phyloP scores from a whole-genome alignment of 768 basidiomycete species.

The Termitomyces sp. region DNA sequence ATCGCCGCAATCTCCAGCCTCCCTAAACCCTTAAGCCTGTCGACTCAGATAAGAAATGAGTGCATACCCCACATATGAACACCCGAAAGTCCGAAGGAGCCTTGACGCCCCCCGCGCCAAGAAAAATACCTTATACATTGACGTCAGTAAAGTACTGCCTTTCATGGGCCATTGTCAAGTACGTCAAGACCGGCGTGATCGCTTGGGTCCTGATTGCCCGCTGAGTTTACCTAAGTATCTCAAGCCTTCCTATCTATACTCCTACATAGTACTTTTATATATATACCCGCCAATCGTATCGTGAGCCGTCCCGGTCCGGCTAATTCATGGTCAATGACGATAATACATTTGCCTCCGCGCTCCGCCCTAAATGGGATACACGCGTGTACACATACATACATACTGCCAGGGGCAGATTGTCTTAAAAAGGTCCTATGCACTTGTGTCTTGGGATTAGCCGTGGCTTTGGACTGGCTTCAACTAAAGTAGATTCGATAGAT shows the following conservation, averaged over 20 bases:
- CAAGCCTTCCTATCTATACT: background rate
- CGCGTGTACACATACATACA: background rate
- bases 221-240: background rate
- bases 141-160: background rate
- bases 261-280: background rate
- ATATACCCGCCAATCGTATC: background rate
- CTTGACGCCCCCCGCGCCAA: background rate
- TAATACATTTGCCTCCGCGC: background rate
- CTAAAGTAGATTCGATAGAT: background rate
- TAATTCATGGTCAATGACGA: no score
- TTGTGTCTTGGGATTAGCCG: no score
- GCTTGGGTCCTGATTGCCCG: background rate
- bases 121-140: background rate
- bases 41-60: background rate
- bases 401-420: no score
- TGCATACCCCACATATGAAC: background rate
- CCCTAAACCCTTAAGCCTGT: background rate
- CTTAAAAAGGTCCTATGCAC: no score
- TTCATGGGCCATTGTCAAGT: background rate
- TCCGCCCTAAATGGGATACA: background rate
- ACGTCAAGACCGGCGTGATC: background rate
- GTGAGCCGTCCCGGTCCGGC: background rate
- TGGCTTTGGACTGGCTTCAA: no score
- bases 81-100: background rate
- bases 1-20: slow-evolving; percentile 6